These are phyloP conservation scores for Mycena olivaceomarginata DNA, from an alignment of 768 basidiomycete species.

Conservation along the genomic window DNA sequence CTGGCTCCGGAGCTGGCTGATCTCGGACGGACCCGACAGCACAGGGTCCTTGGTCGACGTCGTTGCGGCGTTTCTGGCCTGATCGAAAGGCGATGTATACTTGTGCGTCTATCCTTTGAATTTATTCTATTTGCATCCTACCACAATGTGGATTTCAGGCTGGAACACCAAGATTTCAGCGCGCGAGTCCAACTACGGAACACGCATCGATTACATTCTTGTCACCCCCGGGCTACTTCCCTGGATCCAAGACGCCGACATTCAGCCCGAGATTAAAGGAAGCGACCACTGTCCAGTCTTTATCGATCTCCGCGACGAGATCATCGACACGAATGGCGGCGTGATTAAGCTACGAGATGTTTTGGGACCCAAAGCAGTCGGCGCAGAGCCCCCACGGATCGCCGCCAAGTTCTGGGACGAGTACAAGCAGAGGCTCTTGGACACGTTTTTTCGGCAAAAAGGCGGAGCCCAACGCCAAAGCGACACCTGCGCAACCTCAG, in stretches of 20 bases:
- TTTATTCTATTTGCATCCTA: conserved; percentile 6
- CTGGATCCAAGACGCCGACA: conserved; percentile 92
- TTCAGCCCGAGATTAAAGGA: conserved; percentile 90
- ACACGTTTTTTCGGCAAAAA: conserved; percentile 88
- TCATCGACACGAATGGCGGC: conserved; percentile 64
- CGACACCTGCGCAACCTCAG: conserved; percentile 25
- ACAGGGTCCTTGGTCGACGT: conserved; percentile 85
- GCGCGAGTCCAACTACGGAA: conserved; percentile 95
- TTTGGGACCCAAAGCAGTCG: conserved; percentile 49
- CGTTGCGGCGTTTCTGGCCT: conserved; percentile 86
- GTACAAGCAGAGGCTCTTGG: conserved; percentile 89
- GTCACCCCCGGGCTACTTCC: conserved; percentile 90
- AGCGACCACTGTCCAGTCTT: conserved; percentile 99
- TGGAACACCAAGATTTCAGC: conserved; percentile 98
- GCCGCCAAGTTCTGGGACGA: conserved; percentile 92
- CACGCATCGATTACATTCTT: conserved; percentile 94
- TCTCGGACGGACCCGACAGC: conserved; percentile 68
- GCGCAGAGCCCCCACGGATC: conserved; percentile 77
- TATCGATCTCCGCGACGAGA: conserved; percentile 91
- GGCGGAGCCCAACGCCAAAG: conserved; percentile 26
- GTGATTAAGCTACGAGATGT: conserved; percentile 60
- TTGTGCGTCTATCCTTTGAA: conserved; percentile 67
- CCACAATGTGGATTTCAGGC: conserved; percentile 66
- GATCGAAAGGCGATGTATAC: conserved; percentile 96
- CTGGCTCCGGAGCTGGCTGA: conserved; percentile 87